Evolutionary conservation across 2,329 filamentous ascomycete genomes (phyloP).

Genomic region (Madurella fahalii): DNA sequence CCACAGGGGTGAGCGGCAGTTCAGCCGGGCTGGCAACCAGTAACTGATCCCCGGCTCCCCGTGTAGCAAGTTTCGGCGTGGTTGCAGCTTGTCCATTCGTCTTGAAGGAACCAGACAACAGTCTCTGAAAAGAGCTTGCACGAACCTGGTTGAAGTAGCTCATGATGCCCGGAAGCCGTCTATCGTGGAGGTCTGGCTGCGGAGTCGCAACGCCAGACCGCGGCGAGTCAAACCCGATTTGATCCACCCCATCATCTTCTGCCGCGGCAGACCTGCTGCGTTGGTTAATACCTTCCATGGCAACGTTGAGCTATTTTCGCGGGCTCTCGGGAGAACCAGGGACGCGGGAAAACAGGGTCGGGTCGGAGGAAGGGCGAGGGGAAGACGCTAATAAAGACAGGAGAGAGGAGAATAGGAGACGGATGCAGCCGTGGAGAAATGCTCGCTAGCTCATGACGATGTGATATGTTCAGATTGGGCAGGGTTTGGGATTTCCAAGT

Average conservation of each 20-base stretch:
- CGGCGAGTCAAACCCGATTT: conserved; percentile 80
- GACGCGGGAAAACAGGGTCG: conserved; percentile 17
- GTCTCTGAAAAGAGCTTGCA: conserved; percentile 66
- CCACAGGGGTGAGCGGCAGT: conserved; percentile 25
- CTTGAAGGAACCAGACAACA: conserved; percentile 38
- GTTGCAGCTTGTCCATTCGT: conserved; percentile 38
- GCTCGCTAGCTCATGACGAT: conserved; percentile 29
- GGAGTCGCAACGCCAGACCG: conserved; percentile 90
- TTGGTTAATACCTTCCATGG: conserved; percentile 50
- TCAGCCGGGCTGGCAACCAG: conserved; percentile 23
- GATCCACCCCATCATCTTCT: conserved; percentile 70
- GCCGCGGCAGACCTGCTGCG: conserved; percentile 50
- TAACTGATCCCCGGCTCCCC: conserved; percentile 21
- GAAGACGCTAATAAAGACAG: conserved; percentile 16
- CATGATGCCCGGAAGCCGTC: conserved; percentile 91
- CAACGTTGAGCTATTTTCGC: conserved; percentile 23
- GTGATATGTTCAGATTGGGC: conserved; percentile 22
- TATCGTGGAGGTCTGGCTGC: conserved; percentile 88
- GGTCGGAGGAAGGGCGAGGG: conserved; percentile 13
- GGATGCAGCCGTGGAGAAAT: conserved; percentile 17
- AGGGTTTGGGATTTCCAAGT: conserved; percentile 19
- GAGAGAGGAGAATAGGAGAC: conserved; percentile 15
- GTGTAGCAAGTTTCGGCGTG: conserved; percentile 28
- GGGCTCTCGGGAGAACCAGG: conserved; percentile 14
- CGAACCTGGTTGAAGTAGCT: conserved; percentile 99